A percentile compares a stretch with the other conserved stretches of the same genome.
Conservation (phyloP, 306 rosid genomes). For the Betula pendula region DNA sequence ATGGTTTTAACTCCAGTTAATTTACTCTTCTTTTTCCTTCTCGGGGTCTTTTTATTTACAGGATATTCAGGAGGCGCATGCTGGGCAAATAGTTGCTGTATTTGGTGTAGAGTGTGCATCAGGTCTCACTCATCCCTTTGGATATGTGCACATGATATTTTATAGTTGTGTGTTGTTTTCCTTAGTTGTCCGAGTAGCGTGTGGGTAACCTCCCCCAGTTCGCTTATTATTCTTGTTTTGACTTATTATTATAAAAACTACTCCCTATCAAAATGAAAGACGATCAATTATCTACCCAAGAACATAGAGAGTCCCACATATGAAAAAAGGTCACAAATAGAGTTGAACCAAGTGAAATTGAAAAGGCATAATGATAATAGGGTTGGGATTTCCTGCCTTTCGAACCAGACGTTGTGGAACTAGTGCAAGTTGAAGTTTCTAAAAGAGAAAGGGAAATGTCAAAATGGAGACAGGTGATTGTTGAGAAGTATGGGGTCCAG, state of each 20-base stretch:
- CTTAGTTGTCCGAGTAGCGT: neutral
- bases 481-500: too few species aligned
- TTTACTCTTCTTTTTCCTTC: constrained; percentile 5
- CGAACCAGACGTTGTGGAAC: neutral
- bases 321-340: too few species aligned
- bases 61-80: constrained; percentile 99
- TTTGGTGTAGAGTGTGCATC: constrained; percentile 99
- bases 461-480: neutral
- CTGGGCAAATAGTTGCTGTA: constrained; percentile 98
- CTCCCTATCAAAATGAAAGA: too few species aligned
- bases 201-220: neutral
- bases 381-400: too few species aligned
- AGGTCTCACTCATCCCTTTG: constrained; percentile 53
- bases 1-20: neutral
- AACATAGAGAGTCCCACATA: too few species aligned
- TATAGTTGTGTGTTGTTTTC: constrained; percentile 15
- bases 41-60: constrained; percentile 23
- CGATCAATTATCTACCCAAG: too few species aligned
- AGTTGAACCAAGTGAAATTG: too few species aligned
- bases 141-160: constrained; percentile 10
- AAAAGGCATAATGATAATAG: too few species aligned
- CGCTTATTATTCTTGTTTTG: too few species aligned
- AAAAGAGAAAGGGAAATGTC: neutral
- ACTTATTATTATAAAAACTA: too few species aligned
- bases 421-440: constrained; percentile 15